Evolutionary conservation across 2,329 filamentous ascomycete genomes (phyloP).

Genomic region (Thelonectria blattea): DNA sequence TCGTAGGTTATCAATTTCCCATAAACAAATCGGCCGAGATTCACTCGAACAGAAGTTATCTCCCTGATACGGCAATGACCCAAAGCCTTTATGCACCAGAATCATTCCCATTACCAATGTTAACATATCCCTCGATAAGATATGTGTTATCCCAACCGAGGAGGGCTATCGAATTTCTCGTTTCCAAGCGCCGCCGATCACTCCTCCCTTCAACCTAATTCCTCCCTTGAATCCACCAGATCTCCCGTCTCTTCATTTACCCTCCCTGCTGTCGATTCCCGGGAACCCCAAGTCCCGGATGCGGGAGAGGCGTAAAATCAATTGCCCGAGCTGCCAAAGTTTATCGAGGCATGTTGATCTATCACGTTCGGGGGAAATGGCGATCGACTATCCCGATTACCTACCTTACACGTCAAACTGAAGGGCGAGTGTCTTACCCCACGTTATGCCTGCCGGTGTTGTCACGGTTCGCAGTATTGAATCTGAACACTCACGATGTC

Average conservation of each 20-base stretch:
- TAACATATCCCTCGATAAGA: not conserved
- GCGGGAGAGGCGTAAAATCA: not conserved
- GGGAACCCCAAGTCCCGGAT: not conserved
- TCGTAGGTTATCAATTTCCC: no score
- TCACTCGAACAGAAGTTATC: not conserved
- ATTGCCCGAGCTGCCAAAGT: not conserved
- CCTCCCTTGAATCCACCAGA: not conserved
- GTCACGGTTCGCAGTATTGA: not conserved
- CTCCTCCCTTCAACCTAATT: not conserved
- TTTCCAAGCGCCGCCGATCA: not conserved
- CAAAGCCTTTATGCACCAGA: not conserved
- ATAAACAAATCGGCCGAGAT: not conserved
- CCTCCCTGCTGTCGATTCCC: not conserved
- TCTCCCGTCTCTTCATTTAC: not conserved
- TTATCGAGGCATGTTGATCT: conserved; percentile 10
- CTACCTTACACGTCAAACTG: not conserved
- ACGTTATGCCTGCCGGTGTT: not conserved
- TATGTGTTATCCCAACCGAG: not conserved
- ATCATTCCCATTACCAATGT: not conserved
- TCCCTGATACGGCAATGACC: not conserved
- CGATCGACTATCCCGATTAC: not conserved
- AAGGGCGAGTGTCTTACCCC: not conserved
- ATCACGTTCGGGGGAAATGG: not conserved
- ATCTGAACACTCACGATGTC: not conserved
- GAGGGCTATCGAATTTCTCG: not conserved